Evolutionary conservation across 2,329 filamentous ascomycete species (phyloP), one percentile per base, ranked within the genome.

Genomic region (Teratosphaeria pseudoeucalypti): DNA sequence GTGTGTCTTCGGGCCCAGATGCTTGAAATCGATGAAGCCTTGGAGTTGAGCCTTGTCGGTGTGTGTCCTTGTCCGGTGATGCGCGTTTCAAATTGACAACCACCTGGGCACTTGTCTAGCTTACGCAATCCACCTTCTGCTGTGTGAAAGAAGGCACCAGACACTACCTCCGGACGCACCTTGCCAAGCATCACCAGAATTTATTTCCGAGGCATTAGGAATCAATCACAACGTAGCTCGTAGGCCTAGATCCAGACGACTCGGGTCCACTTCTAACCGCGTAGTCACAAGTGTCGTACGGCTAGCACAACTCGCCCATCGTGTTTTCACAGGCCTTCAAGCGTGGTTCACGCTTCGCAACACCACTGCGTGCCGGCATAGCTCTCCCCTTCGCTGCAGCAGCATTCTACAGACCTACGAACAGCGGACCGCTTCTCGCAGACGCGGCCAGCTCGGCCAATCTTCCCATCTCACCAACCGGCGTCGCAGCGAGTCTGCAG

Each of bases 241-340:
- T 14, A 49, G 16, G 19, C 43, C 43, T n/a, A 49, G 5, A 49
- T 9, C 9, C 43, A 49, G 19, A 10, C 43, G 19, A 49, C 19
- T 23, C n/a, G 16, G 43, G 19, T 11, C 43, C 43, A 49, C 43
- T 49, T 49, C 16, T n/a, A n/a, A 49, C 16, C n/a, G 16, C 43
- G 43, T 49, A 49, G 43, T 23, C 43, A 49, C 43, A 19, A 19
- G 43, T 19, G 43, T 49, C 16, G 6, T 49, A 10, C 43, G 43
- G 3, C 43, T 19, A 23, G 16, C 7, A 49, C 6, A 49, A 12
- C 19, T 26, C 54, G 85, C 87, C 78, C 89, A 96, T 92, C 81
- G 83, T 96, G 92, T 96, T 95, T 82, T 90, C 90, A 80, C 90
- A 87, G 75, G 80, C 83, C 66, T 85, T 92, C 69, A 23, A 27